phyloP scores from a whole-genome alignment of 177 flowering plant species.

The Vitis hybrid region DNA sequence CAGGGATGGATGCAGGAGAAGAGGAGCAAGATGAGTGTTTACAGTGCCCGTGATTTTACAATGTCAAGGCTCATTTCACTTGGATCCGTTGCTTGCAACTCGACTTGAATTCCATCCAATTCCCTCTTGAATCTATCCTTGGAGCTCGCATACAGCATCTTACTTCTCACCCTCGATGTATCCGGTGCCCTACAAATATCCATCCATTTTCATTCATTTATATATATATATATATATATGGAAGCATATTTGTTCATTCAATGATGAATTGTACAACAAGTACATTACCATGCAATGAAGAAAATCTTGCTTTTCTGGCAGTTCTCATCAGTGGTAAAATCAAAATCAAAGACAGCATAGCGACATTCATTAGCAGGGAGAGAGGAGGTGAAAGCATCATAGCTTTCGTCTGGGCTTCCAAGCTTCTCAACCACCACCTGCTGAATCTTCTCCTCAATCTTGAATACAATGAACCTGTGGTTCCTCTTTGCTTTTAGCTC shows the following conservation, averaged over 20 bases:
- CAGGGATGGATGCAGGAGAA: background rate
- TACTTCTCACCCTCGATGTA: conserved; percentile 48
- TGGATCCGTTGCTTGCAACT: conserved; percentile 67
- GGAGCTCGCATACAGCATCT: conserved; percentile 72
- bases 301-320: conserved; percentile 90
- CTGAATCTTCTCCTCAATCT: conserved; percentile 39
- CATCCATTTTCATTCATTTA: too few relatives aligned
- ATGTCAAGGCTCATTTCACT: conserved; percentile 74
- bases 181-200: conserved; percentile 49
- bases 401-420: conserved; percentile 49
- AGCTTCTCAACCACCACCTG: conserved; percentile 58
- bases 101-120: conserved; percentile 64
- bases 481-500: conserved; percentile 61
- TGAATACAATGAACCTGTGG: conserved; percentile 52
- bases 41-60: conserved; percentile 46
- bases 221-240: too few relatives aligned
- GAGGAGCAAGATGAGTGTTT: background rate
- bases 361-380: conserved; percentile 79
- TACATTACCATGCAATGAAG: conserved; percentile 84
- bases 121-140: conserved; percentile 75
- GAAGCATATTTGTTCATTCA: too few relatives aligned
- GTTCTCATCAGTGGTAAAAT: conserved; percentile 73
- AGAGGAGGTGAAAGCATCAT: conserved; percentile 48
- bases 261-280: background rate
- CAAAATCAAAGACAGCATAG: conserved; percentile 81